Conservation (phyloP, 768 basidiomycete species). For the Nidula microcarpa region DNA sequence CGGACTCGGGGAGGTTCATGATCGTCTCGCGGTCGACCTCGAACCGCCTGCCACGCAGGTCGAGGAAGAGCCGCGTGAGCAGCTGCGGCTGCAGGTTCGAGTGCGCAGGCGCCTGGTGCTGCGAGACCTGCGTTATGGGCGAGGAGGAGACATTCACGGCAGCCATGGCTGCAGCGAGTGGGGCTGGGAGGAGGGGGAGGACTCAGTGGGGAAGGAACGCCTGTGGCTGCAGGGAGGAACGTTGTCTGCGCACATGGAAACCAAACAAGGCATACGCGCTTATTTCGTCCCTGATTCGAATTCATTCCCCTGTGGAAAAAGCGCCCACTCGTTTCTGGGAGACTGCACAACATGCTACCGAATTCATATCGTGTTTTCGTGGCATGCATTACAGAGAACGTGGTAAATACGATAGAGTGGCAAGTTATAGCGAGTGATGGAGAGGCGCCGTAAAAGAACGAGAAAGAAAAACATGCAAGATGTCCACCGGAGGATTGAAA, state of each 20-base stretch:
- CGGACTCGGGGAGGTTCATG: conserved; percentile 97
- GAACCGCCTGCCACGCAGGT: conserved; percentile 88
- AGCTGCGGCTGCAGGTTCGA: conserved; percentile 82
- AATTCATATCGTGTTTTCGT: too few species aligned
- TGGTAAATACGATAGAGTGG: too few species aligned
- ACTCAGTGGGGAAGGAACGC: conserved; percentile 1
- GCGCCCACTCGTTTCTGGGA: too few species aligned
- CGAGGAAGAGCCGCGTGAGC: conserved; percentile 84
- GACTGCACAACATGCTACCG: too few species aligned
- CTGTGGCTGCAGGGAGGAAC: not conserved
- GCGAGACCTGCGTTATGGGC: conserved; percentile 60
- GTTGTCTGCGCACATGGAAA: not conserved
- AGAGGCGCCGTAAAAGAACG: too few species aligned
- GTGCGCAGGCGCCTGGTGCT: conserved; percentile 61
- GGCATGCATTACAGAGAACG: too few species aligned
- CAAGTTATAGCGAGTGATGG: too few species aligned
- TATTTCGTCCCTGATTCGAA: not conserved
- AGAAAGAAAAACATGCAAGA: too few species aligned
- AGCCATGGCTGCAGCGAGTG: conserved; percentile 24
- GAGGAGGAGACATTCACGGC: conserved; percentile 40
- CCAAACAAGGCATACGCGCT: conserved; percentile 6
- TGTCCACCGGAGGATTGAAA: too few species aligned
- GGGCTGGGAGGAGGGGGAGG: conserved; percentile 3
- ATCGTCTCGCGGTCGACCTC: conserved; percentile 96
- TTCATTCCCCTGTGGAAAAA: too few species aligned